Evolutionary conservation across 176 grass and related monocot species (phyloP).

Genomic region (Oryza meyeriana): DNA sequence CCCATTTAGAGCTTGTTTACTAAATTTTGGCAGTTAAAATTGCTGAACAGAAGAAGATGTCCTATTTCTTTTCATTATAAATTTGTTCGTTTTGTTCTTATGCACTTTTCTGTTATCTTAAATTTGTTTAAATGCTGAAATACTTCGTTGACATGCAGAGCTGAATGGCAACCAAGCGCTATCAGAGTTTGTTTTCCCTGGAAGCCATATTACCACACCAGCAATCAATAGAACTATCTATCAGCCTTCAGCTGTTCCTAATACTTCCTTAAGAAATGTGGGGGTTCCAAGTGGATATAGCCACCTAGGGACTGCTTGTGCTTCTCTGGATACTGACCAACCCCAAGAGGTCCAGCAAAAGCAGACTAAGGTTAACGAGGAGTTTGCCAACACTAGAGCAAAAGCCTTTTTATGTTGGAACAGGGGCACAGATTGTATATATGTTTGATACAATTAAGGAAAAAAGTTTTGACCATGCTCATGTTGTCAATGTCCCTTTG

Average conservation of each 20-base stretch:
- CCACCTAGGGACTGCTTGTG: slow-evolving; percentile 24
- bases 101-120: background rate
- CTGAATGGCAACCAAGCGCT: slow-evolving; percentile 49
- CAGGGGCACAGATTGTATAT: too few species aligned
- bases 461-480: too few species aligned
- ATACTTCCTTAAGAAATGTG: slow-evolving; percentile 24
- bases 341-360: slow-evolving; percentile 37
- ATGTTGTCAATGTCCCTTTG: too few species aligned
- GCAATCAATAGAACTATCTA: slow-evolving; percentile 38
- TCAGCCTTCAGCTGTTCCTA: slow-evolving; percentile 31
- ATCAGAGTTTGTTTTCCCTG: slow-evolving; percentile 48
- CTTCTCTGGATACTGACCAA: slow-evolving; percentile 22
- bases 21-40: background rate
- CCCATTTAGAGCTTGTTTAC: background rate
- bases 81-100: background rate
- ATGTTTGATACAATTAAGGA: too few species aligned
- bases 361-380: slow-evolving; percentile 25
- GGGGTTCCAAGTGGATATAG: slow-evolving; percentile 40
- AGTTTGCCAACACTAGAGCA: slow-evolving; percentile 30
- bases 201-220: slow-evolving; percentile 58
- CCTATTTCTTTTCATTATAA: too few species aligned
- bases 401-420: too few species aligned
- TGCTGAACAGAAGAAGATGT: background rate
- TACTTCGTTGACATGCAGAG: slow-evolving; percentile 42
- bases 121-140: slow-evolving; percentile 22